These are phyloP conservation scores for Penicillium capsulatum DNA, from an alignment of 2,329 filamentous ascomycete species.

Conservation along the genomic window DNA sequence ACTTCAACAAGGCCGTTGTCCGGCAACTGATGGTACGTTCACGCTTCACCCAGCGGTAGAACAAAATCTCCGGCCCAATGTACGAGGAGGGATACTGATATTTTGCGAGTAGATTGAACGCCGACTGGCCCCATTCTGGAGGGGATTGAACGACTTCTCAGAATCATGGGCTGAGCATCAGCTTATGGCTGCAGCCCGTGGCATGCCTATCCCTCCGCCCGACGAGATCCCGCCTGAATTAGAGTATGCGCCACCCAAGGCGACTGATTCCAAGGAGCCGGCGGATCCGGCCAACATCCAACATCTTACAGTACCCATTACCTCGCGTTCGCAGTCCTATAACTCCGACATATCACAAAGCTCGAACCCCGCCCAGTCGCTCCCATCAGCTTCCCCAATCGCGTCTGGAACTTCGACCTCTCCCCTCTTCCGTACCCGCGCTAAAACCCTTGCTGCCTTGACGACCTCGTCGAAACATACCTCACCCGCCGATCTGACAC, in stretches of 20 bases:
- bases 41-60: no score
- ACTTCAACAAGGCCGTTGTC: constrained; percentile 85
- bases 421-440: constrained; percentile 71
- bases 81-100: constrained; percentile 24
- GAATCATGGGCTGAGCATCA: constrained; percentile 91
- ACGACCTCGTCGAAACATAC: constrained; percentile 71
- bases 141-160: constrained; percentile 82
- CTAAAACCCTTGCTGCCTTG: constrained; percentile 82
- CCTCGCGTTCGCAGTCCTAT: constrained; percentile 69
- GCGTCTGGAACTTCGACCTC: constrained; percentile 48
- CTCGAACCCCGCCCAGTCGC: constrained; percentile 59
- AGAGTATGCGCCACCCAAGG: constrained; percentile 47
- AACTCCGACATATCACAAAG: constrained; percentile 68
- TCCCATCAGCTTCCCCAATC: constrained; percentile 57
- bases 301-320: constrained; percentile 74
- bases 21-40: constrained; percentile 77
- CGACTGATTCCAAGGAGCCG: constrained; percentile 46
- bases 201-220: constrained; percentile 74
- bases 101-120: constrained; percentile 73
- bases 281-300: constrained; percentile 60
- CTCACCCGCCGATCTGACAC: constrained; percentile 66
- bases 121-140: constrained; percentile 90
- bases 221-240: constrained; percentile 75
- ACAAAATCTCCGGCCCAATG: no score
- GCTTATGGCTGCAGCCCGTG: constrained; percentile 83